Percentiles rank a stretch among this genome's conserved stretches.
phyloP scores from a whole-genome alignment of 495 filamentous ascomycete genomes.

The Lasiosphaeris hirsuta region DNA sequence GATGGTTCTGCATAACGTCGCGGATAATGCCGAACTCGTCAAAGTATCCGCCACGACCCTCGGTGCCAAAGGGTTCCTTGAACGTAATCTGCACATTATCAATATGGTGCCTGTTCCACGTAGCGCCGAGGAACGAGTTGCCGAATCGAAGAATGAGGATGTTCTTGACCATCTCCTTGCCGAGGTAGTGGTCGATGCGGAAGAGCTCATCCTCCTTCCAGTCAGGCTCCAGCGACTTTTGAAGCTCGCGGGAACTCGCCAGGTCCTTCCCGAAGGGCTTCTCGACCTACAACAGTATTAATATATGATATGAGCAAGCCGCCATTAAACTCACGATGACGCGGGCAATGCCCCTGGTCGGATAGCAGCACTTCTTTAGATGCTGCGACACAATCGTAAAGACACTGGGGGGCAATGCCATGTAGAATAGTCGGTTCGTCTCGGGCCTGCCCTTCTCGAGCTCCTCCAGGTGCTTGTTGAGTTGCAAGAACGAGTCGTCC shows the following conservation, averaged over 20 bases:
- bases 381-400: slow-evolving; percentile 97
- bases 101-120: slow-evolving; percentile 99
- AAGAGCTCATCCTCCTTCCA: slow-evolving; percentile 99
- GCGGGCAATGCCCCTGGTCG: slow-evolving; percentile 78
- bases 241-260: slow-evolving; percentile 86
- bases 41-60: slow-evolving; percentile 98
- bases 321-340: slow-evolving; percentile 70
- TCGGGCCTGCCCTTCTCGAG: slow-evolving; percentile 79
- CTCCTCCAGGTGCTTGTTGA: slow-evolving; percentile 85
- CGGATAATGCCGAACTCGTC: slow-evolving; percentile 99
- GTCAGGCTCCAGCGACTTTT: slow-evolving; percentile 92
- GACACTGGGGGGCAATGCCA: slow-evolving; percentile 96
- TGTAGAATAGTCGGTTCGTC: slow-evolving; percentile 95
- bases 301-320: neutral
- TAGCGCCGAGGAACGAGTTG: slow-evolving; percentile 98
- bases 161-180: slow-evolving; percentile 99
- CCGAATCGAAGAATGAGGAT: slow-evolving; percentile 97
- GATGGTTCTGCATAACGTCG: slow-evolving; percentile 97
- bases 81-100: slow-evolving; percentile 98
- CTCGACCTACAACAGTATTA: slow-evolving; percentile 66
- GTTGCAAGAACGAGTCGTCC: slow-evolving; percentile 87
- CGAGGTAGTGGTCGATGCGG: slow-evolving; percentile 99
- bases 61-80: slow-evolving; percentile 99
- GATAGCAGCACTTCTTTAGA: slow-evolving; percentile 95
- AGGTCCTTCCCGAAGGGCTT: slow-evolving; percentile 99